Evolutionary conservation across 2,329 filamentous ascomycete genomes (phyloP).

Genomic region (Diaporthe sp.): DNA sequence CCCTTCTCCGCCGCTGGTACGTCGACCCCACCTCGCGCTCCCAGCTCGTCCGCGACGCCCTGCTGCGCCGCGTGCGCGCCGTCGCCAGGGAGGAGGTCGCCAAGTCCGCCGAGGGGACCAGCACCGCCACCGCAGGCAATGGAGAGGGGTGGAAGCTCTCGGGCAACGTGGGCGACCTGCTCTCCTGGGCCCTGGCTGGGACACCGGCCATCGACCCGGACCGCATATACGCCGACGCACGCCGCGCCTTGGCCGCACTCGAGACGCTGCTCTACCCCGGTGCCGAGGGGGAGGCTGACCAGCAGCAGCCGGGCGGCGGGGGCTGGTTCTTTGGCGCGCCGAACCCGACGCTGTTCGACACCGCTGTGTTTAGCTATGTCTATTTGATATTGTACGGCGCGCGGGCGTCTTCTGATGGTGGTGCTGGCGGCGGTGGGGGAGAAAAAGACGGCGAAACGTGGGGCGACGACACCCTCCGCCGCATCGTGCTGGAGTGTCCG

Average conservation of each 20-base stretch:
- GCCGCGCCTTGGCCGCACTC: slow-evolving; percentile 58
- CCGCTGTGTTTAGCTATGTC: slow-evolving; percentile 89
- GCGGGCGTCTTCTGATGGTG: slow-evolving; percentile 27
- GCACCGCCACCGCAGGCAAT: slow-evolving; percentile 17
- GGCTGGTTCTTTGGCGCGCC: slow-evolving; percentile 61
- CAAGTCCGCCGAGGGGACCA: slow-evolving; percentile 59
- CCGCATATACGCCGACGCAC: slow-evolving; percentile 55
- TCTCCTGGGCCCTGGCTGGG: slow-evolving; percentile 46
- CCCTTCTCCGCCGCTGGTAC: slow-evolving; percentile 78
- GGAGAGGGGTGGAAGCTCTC: background rate
- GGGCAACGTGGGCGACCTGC: slow-evolving; percentile 29
- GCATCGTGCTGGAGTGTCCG: slow-evolving; percentile 58
- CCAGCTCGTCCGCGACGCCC: slow-evolving; percentile 68
- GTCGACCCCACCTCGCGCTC: slow-evolving; percentile 71
- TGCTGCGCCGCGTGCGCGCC: slow-evolving; percentile 73
- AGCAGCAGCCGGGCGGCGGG: background rate
- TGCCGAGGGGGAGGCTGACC: slow-evolving; percentile 41
- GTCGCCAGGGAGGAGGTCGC: slow-evolving; percentile 82
- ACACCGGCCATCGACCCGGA: slow-evolving; percentile 43
- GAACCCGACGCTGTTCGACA: slow-evolving; percentile 82
- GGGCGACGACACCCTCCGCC: slow-evolving; percentile 65
- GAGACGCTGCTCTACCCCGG: slow-evolving; percentile 48
- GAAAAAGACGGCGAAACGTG: slow-evolving; percentile 34
- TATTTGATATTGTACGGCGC: slow-evolving; percentile 74
- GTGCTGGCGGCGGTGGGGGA: slow-evolving; percentile 63